Conservation (phyloP, 139 green algal genomes). For the Nannochloris sp. region DNA sequence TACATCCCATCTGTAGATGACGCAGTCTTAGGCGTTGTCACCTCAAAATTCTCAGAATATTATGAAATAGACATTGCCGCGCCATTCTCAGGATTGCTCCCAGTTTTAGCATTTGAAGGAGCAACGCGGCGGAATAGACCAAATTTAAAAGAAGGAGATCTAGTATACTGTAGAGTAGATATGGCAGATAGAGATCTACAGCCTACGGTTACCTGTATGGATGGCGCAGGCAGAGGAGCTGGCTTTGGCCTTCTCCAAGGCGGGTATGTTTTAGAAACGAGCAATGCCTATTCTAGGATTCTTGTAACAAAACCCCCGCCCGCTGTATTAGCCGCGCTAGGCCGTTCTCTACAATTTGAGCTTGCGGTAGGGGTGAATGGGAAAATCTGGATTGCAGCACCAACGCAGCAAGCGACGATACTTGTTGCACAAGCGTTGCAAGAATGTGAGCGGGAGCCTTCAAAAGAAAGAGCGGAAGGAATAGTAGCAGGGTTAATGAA, state of each 20-base stretch:
- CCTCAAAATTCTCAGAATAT: constrained; percentile 59
- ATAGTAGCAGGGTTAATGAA: neutral
- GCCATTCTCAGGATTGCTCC: constrained; percentile 59
- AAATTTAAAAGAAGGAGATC: constrained; percentile 58
- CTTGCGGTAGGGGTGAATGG: constrained; percentile 73
- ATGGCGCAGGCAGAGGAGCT: constrained; percentile 44
- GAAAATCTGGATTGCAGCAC: constrained; percentile 43
- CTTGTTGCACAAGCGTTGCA: neutral
- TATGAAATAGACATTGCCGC: constrained; percentile 72
- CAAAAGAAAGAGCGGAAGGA: neutral
- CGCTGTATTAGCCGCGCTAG: constrained; percentile 49
- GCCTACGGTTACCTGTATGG: constrained; percentile 59
- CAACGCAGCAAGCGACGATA: neutral
- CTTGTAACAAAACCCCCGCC: constrained; percentile 38
- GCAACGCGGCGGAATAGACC: constrained; percentile 75
- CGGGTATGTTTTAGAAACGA: constrained; percentile 33
- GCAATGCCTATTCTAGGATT: constrained; percentile 22
- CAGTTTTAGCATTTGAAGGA: constrained; percentile 73
- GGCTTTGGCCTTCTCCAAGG: constrained; percentile 65
- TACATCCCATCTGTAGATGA: constrained; percentile 73
- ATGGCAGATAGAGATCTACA: constrained; percentile 54
- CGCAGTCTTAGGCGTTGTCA: constrained; percentile 60
- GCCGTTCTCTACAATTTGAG: constrained; percentile 57
- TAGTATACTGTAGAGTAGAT: constrained; percentile 68
- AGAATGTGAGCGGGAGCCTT: neutral